A percentile compares a stretch with the other conserved stretches of the same genome.
Evolutionary conservation across 2,329 filamentous ascomycete species (phyloP).

Genomic region (Ascochyta pisi): DNA sequence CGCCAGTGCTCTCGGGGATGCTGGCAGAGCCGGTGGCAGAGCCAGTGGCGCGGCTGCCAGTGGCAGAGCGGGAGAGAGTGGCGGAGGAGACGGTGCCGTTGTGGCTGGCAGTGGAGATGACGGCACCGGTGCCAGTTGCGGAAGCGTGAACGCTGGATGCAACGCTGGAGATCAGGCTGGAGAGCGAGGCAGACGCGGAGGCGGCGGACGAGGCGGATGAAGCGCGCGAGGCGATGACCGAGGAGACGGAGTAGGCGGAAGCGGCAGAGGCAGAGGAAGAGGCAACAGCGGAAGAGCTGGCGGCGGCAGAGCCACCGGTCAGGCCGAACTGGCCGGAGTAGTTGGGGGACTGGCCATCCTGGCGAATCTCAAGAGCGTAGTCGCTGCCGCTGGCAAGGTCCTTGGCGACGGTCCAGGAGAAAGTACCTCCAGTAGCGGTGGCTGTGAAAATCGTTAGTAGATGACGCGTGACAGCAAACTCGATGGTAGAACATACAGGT

Average conservation of each 20-base stretch:
- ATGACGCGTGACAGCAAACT: neutral
- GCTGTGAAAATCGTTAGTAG: constrained; percentile 37
- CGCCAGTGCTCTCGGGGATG: constrained; percentile 35
- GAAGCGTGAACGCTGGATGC: constrained; percentile 33
- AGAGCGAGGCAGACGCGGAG: constrained; percentile 34
- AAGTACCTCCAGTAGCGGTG: constrained; percentile 55
- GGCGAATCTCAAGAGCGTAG: constrained; percentile 67
- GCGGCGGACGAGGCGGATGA: constrained; percentile 20
- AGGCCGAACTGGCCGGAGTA: constrained; percentile 61
- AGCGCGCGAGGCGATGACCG: constrained; percentile 22
- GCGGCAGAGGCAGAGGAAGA: constrained; percentile 30
- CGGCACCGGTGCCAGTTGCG: constrained; percentile 26
- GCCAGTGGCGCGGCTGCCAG: constrained; percentile 24
- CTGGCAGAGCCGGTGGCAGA: constrained; percentile 20
- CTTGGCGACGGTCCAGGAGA: constrained; percentile 59
- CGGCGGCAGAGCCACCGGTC: constrained; percentile 39
- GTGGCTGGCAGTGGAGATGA: constrained; percentile 24
- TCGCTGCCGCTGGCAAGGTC: constrained; percentile 54
- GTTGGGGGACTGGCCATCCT: constrained; percentile 58
- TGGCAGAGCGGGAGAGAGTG: constrained; percentile 31
- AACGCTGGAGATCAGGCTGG: constrained; percentile 38
- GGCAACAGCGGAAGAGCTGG: constrained; percentile 31
- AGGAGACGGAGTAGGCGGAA: constrained; percentile 28
- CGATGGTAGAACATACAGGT: constrained; percentile 51
- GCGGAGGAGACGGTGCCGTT: constrained; percentile 39